Evolutionary conservation across 345 rosid species (phyloP).

Genomic region (Eucalyptus polybractea): DNA sequence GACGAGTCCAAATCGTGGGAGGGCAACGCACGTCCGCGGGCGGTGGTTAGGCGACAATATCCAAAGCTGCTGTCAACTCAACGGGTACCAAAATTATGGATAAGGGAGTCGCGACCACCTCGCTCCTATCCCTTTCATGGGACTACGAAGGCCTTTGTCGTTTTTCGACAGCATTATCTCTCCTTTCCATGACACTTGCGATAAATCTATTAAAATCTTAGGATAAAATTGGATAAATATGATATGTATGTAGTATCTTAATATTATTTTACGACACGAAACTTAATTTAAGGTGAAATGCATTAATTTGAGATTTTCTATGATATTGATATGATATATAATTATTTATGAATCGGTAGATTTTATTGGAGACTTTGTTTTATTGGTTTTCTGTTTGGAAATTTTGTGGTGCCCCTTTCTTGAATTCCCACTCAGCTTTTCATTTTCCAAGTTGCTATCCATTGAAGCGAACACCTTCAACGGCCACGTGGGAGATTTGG

Average conservation of each 20-base stretch:
- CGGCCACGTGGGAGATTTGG: not conserved
- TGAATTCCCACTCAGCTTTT: not conserved
- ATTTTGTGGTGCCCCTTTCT: not conserved
- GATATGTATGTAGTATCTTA: accelerated
- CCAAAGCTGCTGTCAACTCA: no score
- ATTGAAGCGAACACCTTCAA: not conserved
- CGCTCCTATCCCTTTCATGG: no score
- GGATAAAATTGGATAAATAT: not conserved
- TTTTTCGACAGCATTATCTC: accelerated
- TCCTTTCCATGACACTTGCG: accelerated
- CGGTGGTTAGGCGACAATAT: not conserved
- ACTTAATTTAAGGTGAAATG: not conserved
- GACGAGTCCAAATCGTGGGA: not conserved
- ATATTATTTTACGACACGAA: not conserved
- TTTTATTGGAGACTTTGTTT: not conserved
- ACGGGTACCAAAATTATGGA: no score
- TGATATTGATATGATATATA: accelerated
- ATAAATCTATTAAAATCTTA: not conserved
- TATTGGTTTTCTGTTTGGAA: not conserved
- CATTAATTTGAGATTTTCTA: not conserved
- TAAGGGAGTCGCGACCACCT: no score
- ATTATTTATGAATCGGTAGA: not conserved
- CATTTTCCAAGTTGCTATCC: not conserved
- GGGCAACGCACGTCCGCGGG: not conserved
- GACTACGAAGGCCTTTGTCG: not conserved